Percentiles rank a stretch among this genome's conserved stretches.
Evolutionary conservation across 208 protist species (phyloP).

Genomic region (Crithidia acanthocephali): DNA sequence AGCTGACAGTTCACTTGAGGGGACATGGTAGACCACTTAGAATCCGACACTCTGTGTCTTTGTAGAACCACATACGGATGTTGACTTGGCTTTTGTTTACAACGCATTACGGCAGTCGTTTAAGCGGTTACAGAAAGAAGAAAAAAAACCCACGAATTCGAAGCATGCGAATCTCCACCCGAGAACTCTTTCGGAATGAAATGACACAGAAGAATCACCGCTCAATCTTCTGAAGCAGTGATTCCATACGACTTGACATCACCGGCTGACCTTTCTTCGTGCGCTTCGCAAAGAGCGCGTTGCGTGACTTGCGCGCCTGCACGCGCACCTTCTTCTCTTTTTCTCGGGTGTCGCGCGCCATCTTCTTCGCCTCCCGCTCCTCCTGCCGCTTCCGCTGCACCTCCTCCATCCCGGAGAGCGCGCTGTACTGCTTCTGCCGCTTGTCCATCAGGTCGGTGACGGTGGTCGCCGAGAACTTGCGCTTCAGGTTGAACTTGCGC

Average conservation of each 20-base stretch:
- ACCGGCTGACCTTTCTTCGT: slow-evolving; percentile 85
- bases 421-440: slow-evolving; percentile 60
- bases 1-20: no score
- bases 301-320: slow-evolving; percentile 50
- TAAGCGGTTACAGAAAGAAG: no score
- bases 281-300: slow-evolving; percentile 62
- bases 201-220: no score
- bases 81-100: no score
- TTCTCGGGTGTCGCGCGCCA: slow-evolving; percentile 50
- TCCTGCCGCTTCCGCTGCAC: slow-evolving; percentile 57
- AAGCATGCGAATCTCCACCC: no score
- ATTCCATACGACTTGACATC: slow-evolving; percentile 72
- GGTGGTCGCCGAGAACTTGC: slow-evolving; percentile 80
- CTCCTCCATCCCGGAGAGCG: slow-evolving; percentile 63
- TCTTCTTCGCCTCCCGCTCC: slow-evolving; percentile 46
- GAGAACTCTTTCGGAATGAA: no score
- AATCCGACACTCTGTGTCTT: no score
- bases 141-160: not conserved
- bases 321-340: slow-evolving; percentile 51
- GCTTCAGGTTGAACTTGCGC: slow-evolving; percentile 88
- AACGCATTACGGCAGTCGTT: no score
- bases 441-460: slow-evolving; percentile 72
- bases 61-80: no score
- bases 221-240: slow-evolving; percentile 70
- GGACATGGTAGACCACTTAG: no score